phyloP scores from a whole-genome alignment of 129 eudicot genomes.

The Helichrysum umbraculigerum region DNA sequence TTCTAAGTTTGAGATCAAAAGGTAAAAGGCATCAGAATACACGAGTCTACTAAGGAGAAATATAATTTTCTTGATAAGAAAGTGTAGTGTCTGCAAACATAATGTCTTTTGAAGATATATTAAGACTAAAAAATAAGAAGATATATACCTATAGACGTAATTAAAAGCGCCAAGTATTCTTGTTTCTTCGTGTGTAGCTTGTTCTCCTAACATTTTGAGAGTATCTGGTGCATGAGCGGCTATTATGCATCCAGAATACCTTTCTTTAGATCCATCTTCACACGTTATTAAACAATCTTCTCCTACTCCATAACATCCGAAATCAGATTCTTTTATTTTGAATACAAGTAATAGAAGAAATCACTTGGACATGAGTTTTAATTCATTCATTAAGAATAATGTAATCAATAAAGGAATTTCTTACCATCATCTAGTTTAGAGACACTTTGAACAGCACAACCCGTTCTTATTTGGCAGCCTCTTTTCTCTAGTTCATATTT shows the following conservation, averaged over 20 bases:
- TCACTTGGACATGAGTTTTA: no score
- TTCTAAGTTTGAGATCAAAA: neutral
- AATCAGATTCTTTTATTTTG: neutral
- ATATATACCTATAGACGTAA: constrained; percentile 75
- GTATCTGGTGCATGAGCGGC: constrained; percentile 95
- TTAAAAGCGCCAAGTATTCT: constrained; percentile 86
- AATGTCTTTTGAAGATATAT: neutral
- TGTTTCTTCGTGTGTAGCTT: constrained; percentile 74
- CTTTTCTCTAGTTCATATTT: constrained; percentile 53
- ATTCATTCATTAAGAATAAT: neutral
- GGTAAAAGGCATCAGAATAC: neutral
- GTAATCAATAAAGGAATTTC: neutral
- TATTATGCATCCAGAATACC: constrained; percentile 70
- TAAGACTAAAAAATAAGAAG: neutral
- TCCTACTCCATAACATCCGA: constrained; percentile 22
- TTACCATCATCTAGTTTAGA: constrained; percentile 56
- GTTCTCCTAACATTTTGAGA: constrained; percentile 67
- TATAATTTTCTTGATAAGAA: neutral
- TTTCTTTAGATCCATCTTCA: constrained; percentile 63
- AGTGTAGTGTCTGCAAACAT: neutral
- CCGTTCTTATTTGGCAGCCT: constrained; percentile 64
- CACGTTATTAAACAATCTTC: constrained; percentile 52
- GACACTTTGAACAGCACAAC: constrained; percentile 52
- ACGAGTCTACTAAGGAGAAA: no score
- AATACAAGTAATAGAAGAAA: neutral